A percentile compares a stretch with the other conserved stretches of the same genome.
phyloP scores from a whole-genome alignment of 1,284 basidiomycete species.

The Cryptococcus depauperatus region DNA sequence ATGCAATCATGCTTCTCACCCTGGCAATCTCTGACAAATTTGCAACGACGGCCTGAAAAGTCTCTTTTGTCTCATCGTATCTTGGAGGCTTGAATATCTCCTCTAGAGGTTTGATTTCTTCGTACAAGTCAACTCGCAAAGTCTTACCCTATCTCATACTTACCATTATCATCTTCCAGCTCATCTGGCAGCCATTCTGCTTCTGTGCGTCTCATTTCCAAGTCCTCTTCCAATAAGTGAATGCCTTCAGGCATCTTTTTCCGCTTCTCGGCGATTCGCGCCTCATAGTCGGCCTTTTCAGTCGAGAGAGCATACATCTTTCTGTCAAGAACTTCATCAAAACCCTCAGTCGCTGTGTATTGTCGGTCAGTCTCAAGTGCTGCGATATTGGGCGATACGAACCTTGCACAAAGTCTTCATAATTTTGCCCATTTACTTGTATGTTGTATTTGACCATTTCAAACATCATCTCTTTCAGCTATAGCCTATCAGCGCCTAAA shows the following conservation, averaged over 20 bases:
- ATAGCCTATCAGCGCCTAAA: neutral
- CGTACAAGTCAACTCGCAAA: neutral
- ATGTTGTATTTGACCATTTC: constrained; percentile 60
- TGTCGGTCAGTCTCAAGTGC: neutral
- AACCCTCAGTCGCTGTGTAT: constrained; percentile 58
- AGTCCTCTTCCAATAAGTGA: constrained; percentile 48
- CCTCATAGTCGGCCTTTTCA: constrained; percentile 60
- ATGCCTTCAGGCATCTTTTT: constrained; percentile 54
- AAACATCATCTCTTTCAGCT: constrained; percentile 49
- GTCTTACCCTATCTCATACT: neutral
- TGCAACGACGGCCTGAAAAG: constrained; percentile 24
- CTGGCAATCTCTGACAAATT: constrained; percentile 29
- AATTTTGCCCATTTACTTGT: constrained; percentile 67
- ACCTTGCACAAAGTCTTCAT: constrained; percentile 56
- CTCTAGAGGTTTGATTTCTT: constrained; percentile 1
- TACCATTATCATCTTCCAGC: constrained; percentile 1
- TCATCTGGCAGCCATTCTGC: constrained; percentile 43
- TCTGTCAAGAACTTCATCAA: constrained; percentile 69
- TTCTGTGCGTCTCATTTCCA: constrained; percentile 48
- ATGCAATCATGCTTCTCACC: constrained; percentile 18
- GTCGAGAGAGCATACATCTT: constrained; percentile 62
- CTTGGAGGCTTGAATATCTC: constrained; percentile 29
- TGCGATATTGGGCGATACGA: constrained; percentile 3
- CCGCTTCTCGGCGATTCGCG: constrained; percentile 56
- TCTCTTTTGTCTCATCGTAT: constrained; percentile 29